Evolutionary conservation across 1,139 yeast genomes (phyloP), one percentile per base, ranked within the genome.

Genomic region (Nematodospora anomalae): DNA sequence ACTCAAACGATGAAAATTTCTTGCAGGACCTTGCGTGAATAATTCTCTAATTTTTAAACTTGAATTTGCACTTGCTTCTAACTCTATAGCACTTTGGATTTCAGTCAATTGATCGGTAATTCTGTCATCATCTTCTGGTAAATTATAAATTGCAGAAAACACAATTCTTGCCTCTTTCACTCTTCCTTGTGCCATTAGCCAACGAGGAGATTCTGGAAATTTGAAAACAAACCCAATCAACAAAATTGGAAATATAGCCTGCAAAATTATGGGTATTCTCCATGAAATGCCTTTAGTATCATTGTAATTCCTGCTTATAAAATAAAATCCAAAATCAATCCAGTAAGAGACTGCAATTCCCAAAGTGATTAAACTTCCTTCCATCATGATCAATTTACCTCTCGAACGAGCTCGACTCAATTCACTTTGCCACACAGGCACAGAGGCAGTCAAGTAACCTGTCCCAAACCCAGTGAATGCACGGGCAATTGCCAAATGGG

Each of bases 161-260:
- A 76, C 69, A 14, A 52, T 57, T 41, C 68, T 59, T 2, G 83
- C 84, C 44, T 79, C 83, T 4, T 62, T 63, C 18, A 56, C 51
- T 39, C 68, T 57, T 14, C 67, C 70, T 38, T 58, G 57, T 32
- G 62, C 57, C 22, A 71, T 52, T 35, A 72, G 57, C 74, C 76
- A 72, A 49, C 78, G 63, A 7, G 79, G 79, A 5, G 77, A 68
- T 55, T 74, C 79, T 3, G 80, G 80, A 21, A 70, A 57, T 39
- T 53, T 51, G 36, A 64, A 52, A 27, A 63, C 52, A 18, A 60
- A 51, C 16, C 55, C 52, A 10, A 65, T 42, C 31, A 59, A 53
- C 9, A 55, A 28, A 6, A 64, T 13, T 3, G 71, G 70, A 52
- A 67, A 67, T 25, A 65, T 39, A 39, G 62, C 53, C 46, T 67